A percentile compares a stretch with the other conserved stretches of the same genome.
Evolutionary conservation across 177 flowering plant species (phyloP).

Genomic region (Telopea speciosissima): DNA sequence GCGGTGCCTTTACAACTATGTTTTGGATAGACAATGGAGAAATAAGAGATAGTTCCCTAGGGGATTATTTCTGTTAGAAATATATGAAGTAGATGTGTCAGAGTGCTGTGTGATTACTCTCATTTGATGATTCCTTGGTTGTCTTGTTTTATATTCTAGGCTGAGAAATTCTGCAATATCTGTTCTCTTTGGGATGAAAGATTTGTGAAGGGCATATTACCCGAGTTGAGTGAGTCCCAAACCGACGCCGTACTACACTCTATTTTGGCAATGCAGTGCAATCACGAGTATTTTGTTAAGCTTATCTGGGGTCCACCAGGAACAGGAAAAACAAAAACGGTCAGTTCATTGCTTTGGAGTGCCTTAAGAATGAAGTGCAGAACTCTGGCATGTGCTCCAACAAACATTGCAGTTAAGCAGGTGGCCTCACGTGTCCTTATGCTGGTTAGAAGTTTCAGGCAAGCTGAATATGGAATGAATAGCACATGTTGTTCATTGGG

Average conservation of each 20-base stretch:
- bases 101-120: not conserved
- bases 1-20: too few species aligned
- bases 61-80: not conserved
- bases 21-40: too few species aligned
- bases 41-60: not conserved
- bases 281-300: slow-evolving; percentile 33
- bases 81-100: not conserved
- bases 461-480: not conserved
- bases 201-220: slow-evolving; percentile 1
- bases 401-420: slow-evolving; percentile 54
- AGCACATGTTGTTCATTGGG: slow-evolving; percentile 29
- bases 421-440: slow-evolving; percentile 40
- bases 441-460: slow-evolving; percentile 24
- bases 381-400: slow-evolving; percentile 61
- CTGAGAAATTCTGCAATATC: slow-evolving; percentile 21
- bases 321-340: slow-evolving; percentile 69
- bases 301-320: slow-evolving; percentile 86
- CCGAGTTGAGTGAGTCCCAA: slow-evolving; percentile 45
- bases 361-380: slow-evolving; percentile 36
- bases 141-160: slow-evolving; percentile 18
- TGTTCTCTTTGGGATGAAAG: slow-evolving; percentile 16
- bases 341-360: slow-evolving; percentile 35
- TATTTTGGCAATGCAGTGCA: slow-evolving; percentile 26
- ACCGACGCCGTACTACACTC: slow-evolving; percentile 27
- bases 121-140: not conserved